Percentiles rank a stretch among this genome's conserved stretches.
Evolutionary conservation across 202 grass and related monocot species (phyloP).

Genomic region (Zizania palustris): DNA sequence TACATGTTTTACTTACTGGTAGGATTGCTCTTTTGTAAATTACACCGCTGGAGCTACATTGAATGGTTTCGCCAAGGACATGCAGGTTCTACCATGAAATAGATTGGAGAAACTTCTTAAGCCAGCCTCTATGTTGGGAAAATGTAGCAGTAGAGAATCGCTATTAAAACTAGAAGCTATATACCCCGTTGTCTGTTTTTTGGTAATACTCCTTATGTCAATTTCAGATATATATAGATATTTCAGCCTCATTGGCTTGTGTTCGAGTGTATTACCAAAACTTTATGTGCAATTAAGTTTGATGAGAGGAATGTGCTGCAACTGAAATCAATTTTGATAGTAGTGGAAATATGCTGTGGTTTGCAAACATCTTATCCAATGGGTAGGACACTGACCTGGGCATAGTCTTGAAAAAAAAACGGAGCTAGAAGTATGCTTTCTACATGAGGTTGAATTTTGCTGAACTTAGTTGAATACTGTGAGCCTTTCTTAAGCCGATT

Average conservation of each 20-base stretch:
- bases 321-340: neutral
- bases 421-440: no score
- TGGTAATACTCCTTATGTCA: slow-evolving; percentile 6
- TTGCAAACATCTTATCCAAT: neutral
- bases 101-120: slow-evolving; percentile 24
- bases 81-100: slow-evolving; percentile 29
- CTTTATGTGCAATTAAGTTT: neutral
- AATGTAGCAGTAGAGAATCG: slow-evolving; percentile 5
- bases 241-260: neutral
- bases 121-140: neutral
- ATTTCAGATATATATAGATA: slow-evolving; percentile 1
- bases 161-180: slow-evolving; percentile 12
- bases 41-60: neutral
- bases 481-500: no score
- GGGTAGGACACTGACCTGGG: no score
- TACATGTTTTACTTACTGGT: slow-evolving; percentile 36
- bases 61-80: slow-evolving; percentile 16
- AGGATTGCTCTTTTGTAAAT: slow-evolving; percentile 54
- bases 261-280: neutral
- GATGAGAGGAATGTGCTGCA: neutral
- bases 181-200: neutral
- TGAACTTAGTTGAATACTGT: no score
- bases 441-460: no score
- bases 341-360: neutral
- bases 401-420: no score